Evolutionary conservation across 352 stramenopile genomes (phyloP), one percentile per base, ranked within the genome.

Genomic region (Phytophthora cactorum): DNA sequence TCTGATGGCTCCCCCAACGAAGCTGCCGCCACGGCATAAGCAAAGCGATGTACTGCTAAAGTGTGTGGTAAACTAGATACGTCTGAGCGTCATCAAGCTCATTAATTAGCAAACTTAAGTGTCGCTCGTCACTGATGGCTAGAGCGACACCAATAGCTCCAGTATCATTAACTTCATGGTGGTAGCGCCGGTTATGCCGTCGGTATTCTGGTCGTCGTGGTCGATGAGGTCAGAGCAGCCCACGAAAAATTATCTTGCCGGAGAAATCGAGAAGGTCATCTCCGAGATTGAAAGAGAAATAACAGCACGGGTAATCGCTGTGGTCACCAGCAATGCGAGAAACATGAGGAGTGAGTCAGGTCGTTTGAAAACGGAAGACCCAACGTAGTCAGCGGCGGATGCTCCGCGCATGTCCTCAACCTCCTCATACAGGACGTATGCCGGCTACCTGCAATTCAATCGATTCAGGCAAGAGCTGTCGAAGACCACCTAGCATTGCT

Each of bases 1-100:
- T 22, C n/a, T 64, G 25, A 3, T 64, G 5, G 57, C 36, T 8
- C 57, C 36, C 0, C 9, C 46, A 15, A 51, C 52, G 32, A 57
- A 57, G 10, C 10, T 58, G 15, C 27, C 17, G 10, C 47, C 47
- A 2, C 3, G 49, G 1, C 49, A 66, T 8, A 59, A 52, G 10
- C 38, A 59, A 6, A 45, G 39, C 14, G 39, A 8, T 6, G 39
- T 22, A 25, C 15, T 17, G 3, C 1, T 39, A 12, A 45, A 45
- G 7, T 2, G 39, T 5, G 39, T 45, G 11, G 3, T 1, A 45
- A 11, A 45, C 7, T 0, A 45, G 39, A 45, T 45, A 4, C 12
- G 39, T 6, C 15, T 17, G 39, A 22, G 14, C 34, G 39, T 45
- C 7, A 45, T 45, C 39, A 5, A 45, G 4, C 4, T 45, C 12